A percentile compares a stretch with the other conserved stretches of the same genome.
These are phyloP conservation scores for Potentilla sterilis DNA, from an alignment of 306 rosid species.

Conservation along the genomic window DNA sequence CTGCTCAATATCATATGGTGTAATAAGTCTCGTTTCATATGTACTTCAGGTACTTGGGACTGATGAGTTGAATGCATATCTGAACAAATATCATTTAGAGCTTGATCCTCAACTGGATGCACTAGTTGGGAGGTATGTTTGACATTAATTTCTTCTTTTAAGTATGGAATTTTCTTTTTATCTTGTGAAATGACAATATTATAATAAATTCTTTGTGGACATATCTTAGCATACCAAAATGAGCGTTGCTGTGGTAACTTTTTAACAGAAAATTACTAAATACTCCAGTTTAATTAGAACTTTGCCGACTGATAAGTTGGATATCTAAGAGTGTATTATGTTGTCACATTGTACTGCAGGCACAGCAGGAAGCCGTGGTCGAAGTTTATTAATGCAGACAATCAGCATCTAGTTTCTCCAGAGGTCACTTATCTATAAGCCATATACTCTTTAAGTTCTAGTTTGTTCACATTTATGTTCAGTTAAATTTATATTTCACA, in stretches of 20 bases:
- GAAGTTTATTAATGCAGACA: conserved; percentile 85
- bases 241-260: conserved; percentile 7
- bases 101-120: conserved; percentile 91
- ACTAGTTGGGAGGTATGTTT: conserved; percentile 70
- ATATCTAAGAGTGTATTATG: background rate
- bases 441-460: background rate
- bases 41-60: conserved; percentile 76
- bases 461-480: background rate
- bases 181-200: conserved; percentile 17
- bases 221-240: conserved; percentile 16
- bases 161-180: conserved; percentile 11
- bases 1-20: background rate
- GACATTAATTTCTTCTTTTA: conserved; percentile 1
- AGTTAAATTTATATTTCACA: background rate
- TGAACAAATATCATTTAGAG: conserved; percentile 72
- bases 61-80: conserved; percentile 76
- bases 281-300: conserved; percentile 11
- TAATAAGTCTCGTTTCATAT: conserved; percentile 15
- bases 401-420: conserved; percentile 93
- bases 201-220: background rate
- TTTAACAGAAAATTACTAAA: background rate
- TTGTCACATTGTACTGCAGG: conserved; percentile 52
- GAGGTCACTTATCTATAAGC: conserved; percentile 54
- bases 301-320: conserved; percentile 14
- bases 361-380: conserved; percentile 99